A percentile compares a stretch with the other conserved stretches of the same genome.
Conservation (phyloP, 345 rosid species). For the Raphanus raphanistrum region DNA sequence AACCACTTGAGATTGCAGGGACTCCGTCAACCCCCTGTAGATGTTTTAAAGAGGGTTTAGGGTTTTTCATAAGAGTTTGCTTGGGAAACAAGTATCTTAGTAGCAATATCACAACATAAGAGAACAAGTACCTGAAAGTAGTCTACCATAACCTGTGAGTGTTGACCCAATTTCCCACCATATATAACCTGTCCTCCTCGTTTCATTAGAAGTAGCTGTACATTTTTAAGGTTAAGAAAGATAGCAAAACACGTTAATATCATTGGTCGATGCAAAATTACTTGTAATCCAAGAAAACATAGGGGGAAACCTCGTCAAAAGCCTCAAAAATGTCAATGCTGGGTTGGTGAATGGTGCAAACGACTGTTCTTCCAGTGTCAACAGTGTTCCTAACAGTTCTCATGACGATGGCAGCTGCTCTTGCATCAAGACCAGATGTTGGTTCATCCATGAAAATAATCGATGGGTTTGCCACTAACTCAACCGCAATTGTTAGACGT, state of each 20-base stretch:
- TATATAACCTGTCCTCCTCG: slow-evolving; percentile 88
- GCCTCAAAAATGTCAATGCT: slow-evolving; percentile 94
- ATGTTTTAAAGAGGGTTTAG: neutral
- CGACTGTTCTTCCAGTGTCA: slow-evolving; percentile 96
- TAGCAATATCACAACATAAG: neutral
- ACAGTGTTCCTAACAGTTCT: slow-evolving; percentile 91
- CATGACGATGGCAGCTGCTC: slow-evolving; percentile 96
- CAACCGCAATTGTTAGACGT: slow-evolving; percentile 90
- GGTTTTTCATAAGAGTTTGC: neutral
- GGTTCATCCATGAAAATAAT: slow-evolving; percentile 97
- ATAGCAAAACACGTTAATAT: neutral
- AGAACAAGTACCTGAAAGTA: slow-evolving; percentile 66
- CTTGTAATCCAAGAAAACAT: slow-evolving; percentile 3
- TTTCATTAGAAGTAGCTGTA: slow-evolving; percentile 94
- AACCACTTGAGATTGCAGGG: slow-evolving; percentile 59
- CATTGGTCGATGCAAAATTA: neutral
- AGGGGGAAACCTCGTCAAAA: slow-evolving; percentile 75
- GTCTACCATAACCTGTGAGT: slow-evolving; percentile 63
- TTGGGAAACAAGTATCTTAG: slow-evolving; percentile 1
- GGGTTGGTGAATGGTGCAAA: slow-evolving; percentile 94
- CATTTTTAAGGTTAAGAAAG: slow-evolving; percentile 1
- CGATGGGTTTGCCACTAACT: slow-evolving; percentile 95
- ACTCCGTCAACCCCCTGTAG: slow-evolving; percentile 63
- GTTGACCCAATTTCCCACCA: slow-evolving; percentile 78
- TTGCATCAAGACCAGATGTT: slow-evolving; percentile 93